A percentile compares a stretch with the other conserved stretches of the same genome.
phyloP scores from a whole-genome alignment of 176 grass and related monocot species.

The Oryza brachyantha region DNA sequence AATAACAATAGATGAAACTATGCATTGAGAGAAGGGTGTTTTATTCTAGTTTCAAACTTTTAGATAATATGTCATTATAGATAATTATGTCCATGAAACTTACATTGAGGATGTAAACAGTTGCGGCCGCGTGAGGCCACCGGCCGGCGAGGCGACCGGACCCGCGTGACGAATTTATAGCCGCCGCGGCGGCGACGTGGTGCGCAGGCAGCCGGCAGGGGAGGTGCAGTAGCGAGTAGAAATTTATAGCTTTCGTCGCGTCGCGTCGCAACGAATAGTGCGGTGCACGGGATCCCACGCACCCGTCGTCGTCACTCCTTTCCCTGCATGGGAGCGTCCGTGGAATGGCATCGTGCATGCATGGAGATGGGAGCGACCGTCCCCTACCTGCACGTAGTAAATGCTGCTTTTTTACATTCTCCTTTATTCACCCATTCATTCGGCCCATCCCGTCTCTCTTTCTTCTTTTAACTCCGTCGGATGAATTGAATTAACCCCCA shows the following conservation, averaged over 20 bases:
- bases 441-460: background rate
- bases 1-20: too few relatives aligned
- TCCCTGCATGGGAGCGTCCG: too few relatives aligned
- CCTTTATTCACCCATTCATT: background rate
- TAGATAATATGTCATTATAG: too few relatives aligned
- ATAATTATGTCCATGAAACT: too few relatives aligned
- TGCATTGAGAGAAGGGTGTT: too few relatives aligned
- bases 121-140: background rate
- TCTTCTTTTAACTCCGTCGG: background rate
- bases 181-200: background rate
- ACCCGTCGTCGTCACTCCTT: background rate
- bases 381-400: slow-evolving; percentile 13
- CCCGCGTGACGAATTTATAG: slow-evolving; percentile 5
- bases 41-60: too few relatives aligned
- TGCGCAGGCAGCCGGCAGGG: background rate
- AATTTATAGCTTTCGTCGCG: background rate
- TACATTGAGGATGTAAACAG: slow-evolving; percentile 13
- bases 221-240: too few relatives aligned
- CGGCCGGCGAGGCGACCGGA: background rate
- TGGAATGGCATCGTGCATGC: too few relatives aligned
- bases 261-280: background rate
- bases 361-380: background rate
- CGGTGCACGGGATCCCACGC: slow-evolving; percentile 22
- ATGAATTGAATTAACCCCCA: background rate
- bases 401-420: slow-evolving; percentile 27